Evolutionary conservation across 2,329 filamentous ascomycete species (phyloP), one percentile per base, ranked within the genome.

Genomic region (Cladophialophora yegresii): DNA sequence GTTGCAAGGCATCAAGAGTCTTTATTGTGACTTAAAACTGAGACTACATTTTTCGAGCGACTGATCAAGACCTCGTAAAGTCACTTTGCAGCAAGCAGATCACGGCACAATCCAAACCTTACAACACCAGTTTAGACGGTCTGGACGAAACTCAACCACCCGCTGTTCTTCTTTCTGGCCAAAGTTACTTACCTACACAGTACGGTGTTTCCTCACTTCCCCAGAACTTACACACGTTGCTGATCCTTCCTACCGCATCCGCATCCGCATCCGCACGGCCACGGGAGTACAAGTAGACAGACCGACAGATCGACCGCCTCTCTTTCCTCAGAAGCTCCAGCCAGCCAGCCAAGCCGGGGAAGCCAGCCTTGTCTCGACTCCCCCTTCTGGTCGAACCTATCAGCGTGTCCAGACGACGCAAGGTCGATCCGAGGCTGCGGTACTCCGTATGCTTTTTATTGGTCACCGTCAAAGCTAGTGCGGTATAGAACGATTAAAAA

Each of bases 381-480:
- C n/a, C n/a, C 36, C 16, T 23, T 50, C 4, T 7, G 20, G 22
- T 16, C 23, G 7, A n/a, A 32, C 50, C 50, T 23, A 54, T 54
- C 23, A 54, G 16, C 22, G n/a, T 32, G 13, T 23, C 50, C 16
- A 32, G 26, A 54, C 50, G 16, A 32, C 50, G 16, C 22, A n/a
- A 8, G 8, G n/a, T 54, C 30, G 23, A 9, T 23, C 50, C 50
- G 50, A 54, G 50, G 9, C 26, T 20, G 26, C 26, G 50, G n/a
- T n/a, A n/a, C n/a, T n/a, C n/a, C n/a, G 50, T 54, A 32, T 54
- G 26, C 50, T 30, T 51, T 53, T 26, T n/a, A n/a, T 16, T 30
- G 36, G 16, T 40, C 36, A 40, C 4, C 36, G 12, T 40, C 36
- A 8, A 40, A n/a, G n/a, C n/a, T n/a, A n/a, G n/a, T n/a, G n/a